Base-by-base conservation (phyloP, 495 filamentous ascomycete species). In the Bombardia bombarda region DNA sequence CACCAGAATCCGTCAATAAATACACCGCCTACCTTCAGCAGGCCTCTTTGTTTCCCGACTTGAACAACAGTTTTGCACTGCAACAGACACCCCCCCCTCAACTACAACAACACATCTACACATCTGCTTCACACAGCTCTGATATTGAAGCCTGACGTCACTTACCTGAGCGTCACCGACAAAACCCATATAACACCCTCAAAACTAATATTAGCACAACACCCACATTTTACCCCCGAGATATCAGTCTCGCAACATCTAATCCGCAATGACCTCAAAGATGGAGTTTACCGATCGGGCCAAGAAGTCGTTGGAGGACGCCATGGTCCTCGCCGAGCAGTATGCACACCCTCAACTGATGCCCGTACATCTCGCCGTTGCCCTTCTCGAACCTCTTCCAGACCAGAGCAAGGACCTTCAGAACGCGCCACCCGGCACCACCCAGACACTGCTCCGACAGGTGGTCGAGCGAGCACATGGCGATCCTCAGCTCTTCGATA, bases 201-300 rank as follows among this genome's bases (percentile, higher is more conserved):
- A 4, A 23, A 16, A 9, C 7, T 30, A n/a, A n/a, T 7, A 32
- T 19, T 9, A 23, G 32, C n/a, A 50, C 32, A 28, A 40, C 36
- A 43, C 45, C 17, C 12, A 46, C 13, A 19, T 28, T 18, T 32
- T 23, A 10, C 39, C 25, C 16, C 26, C 16, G 46, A 52, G 48
- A 59, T 48, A 48, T 21, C 35, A 23, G 50, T 54, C 50, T 59
- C 50, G 22, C 39, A 42, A 18, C 19, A 14, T 16, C 30, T 21
- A 35, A 51, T 31, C 37, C 58, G 68, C 38, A 7, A 77, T 77
- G 74, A 65, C 58, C 53, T 64, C 72, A 23, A 66, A 71, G 25
- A 83, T 85, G 79, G 80, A 93, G 54, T 93, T 94, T 57, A 98
- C 92, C 46, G 92, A 97, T 59, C 74, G 86, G 66, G 92, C 86